phyloP scores from a whole-genome alignment of 768 basidiomycete species.

The Suillus cothurnatus region DNA sequence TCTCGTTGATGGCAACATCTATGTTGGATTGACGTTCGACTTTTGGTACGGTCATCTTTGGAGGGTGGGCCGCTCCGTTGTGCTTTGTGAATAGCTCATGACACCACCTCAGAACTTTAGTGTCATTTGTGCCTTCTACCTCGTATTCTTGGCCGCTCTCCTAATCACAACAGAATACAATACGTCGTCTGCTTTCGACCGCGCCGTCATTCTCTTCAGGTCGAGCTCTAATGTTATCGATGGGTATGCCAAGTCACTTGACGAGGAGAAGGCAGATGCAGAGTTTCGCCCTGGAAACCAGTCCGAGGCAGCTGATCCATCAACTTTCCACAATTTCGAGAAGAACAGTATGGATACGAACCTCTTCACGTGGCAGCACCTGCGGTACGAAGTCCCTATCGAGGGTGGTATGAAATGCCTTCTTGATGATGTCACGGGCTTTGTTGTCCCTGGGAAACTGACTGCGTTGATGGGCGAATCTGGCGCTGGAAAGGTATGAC shows the following conservation, averaged over 20 bases:
- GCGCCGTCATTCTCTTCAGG: slow-evolving; percentile 63
- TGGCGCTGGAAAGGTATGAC: slow-evolving; percentile 46
- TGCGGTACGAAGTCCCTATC: slow-evolving; percentile 60
- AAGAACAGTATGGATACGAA: slow-evolving; percentile 42
- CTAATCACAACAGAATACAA: slow-evolving; percentile 62
- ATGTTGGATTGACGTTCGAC: slow-evolving; percentile 45
- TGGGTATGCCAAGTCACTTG: slow-evolving; percentile 24
- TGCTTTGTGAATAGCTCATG: not conserved
- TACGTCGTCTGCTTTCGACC: slow-evolving; percentile 35
- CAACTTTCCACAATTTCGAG: slow-evolving; percentile 35
- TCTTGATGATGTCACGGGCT: slow-evolving; percentile 75
- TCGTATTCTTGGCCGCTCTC: slow-evolving; percentile 56
- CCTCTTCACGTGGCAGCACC: slow-evolving; percentile 79
- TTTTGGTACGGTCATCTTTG: slow-evolving; percentile 51
- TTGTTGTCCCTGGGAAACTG: slow-evolving; percentile 77
- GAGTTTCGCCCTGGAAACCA: slow-evolving; percentile 3
- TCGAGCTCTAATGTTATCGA: slow-evolving; percentile 45
- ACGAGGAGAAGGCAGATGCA: slow-evolving; percentile 33
- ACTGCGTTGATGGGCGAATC: slow-evolving; percentile 77
- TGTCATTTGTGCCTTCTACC: slow-evolving; percentile 64
- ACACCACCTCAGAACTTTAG: slow-evolving; percentile 54
- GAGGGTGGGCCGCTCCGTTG: slow-evolving; percentile 35
- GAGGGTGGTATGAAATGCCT: slow-evolving; percentile 47
- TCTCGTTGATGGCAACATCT: slow-evolving; percentile 63
- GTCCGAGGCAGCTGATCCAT: slow-evolving; percentile 2